phyloP scores from a whole-genome alignment of 2,329 filamentous ascomycete species.

The Phaeosphaeriaceae sp. region DNA sequence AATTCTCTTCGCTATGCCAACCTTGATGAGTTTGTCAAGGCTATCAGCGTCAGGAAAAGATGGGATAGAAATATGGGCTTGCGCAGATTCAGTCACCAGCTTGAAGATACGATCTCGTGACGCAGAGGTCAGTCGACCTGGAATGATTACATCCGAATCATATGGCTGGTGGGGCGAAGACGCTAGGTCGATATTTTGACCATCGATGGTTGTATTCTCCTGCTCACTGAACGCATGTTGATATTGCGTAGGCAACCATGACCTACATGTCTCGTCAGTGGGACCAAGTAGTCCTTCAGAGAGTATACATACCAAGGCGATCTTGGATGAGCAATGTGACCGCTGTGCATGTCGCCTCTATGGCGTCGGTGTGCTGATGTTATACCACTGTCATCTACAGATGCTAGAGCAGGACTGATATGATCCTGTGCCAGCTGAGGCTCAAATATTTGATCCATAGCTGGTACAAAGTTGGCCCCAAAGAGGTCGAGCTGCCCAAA shows the following conservation, averaged over 20 bases:
- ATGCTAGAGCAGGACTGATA: not conserved
- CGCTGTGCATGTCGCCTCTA: not conserved
- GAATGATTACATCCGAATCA: constrained; percentile 28
- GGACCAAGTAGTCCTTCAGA: constrained; percentile 13
- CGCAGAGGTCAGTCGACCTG: constrained; percentile 23
- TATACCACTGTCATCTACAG: not conserved
- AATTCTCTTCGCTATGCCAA: constrained; percentile 39
- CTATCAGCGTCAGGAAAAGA: constrained; percentile 38
- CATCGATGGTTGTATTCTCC: constrained; percentile 31
- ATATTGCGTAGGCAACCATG: constrained; percentile 34
- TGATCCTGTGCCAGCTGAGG: not conserved
- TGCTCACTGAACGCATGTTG: constrained; percentile 40
- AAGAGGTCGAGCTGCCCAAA: constrained; percentile 23
- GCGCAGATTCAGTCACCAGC: constrained; percentile 36
- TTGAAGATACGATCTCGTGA: constrained; percentile 40
- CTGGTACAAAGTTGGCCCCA: constrained; percentile 20
- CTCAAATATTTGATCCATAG: constrained; percentile 18
- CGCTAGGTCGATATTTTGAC: constrained; percentile 32
- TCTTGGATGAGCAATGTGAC: not conserved
- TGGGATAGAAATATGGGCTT: constrained; percentile 32
- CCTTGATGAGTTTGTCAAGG: constrained; percentile 39
- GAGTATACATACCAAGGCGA: constrained; percentile 3
- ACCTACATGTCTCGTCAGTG: constrained; percentile 23
- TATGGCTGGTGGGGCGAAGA: constrained; percentile 37
- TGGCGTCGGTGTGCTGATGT: not conserved